These are phyloP conservation scores for Kentomonas sorsogonicus DNA, from an alignment of 208 protist species.

Conservation along the genomic window DNA sequence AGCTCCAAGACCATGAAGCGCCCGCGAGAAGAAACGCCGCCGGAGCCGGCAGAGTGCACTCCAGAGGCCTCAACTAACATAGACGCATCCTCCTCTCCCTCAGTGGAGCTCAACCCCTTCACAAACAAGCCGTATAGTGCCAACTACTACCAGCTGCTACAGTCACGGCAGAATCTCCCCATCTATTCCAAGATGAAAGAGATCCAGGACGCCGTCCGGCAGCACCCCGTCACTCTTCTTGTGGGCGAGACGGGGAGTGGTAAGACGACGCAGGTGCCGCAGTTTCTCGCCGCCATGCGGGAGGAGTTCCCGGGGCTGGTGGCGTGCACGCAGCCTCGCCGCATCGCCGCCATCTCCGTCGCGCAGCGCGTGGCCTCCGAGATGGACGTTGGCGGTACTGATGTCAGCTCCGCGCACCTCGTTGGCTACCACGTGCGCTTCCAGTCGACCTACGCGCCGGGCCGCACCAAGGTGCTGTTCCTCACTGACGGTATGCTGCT, in stretches of 20 bases:
- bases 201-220: constrained; percentile 66
- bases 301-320: constrained; percentile 24
- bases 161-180: constrained; percentile 44
- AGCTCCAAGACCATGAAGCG: constrained; percentile 11
- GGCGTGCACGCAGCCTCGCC: constrained; percentile 97
- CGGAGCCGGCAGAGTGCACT: neutral
- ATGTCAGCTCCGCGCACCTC: constrained; percentile 93
- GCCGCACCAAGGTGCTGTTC: constrained; percentile 98
- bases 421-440: constrained; percentile 99
- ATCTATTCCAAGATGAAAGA: constrained; percentile 40
- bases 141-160: constrained; percentile 40
- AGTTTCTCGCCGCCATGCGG: constrained; percentile 79
- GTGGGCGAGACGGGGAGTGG: constrained; percentile 95
- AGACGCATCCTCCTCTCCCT: neutral
- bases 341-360: constrained; percentile 98
- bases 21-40: neutral
- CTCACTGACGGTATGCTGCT: constrained; percentile 99
- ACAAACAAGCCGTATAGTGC: constrained; percentile 40
- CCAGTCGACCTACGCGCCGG: constrained; percentile 89
- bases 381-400: too few relatives aligned
- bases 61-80: neutral
- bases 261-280: constrained; percentile 96
- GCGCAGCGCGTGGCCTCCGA: constrained; percentile 98
- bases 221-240: constrained; percentile 85
- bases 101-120: constrained; percentile 27